Base-by-base conservation (phyloP, 2,329 filamentous ascomycete genomes). In the Fusarium solani-melongenae region DNA sequence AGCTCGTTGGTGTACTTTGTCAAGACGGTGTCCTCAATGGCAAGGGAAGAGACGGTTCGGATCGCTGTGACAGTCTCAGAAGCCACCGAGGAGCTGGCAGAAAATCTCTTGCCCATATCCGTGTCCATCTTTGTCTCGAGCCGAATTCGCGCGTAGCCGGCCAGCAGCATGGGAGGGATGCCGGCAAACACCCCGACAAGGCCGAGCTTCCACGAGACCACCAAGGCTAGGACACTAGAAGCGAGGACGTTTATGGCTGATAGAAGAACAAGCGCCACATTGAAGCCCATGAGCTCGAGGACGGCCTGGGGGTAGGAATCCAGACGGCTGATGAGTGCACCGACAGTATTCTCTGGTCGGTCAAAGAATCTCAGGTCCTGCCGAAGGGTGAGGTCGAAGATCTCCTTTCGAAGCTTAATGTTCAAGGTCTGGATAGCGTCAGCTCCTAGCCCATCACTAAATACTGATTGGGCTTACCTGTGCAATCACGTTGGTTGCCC, bases 201-300 rank as follows among this genome's bases (percentile, higher is more conserved):
- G 0, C 84, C 85, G 5, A 88, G 76, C 58, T 85, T 87, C 86
- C 85, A 88, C 82, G 60, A 81, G 79, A 0, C 55, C 22, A 76
- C 82, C 7, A 89, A 77, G 0, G 82, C 82, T 0, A 89, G 74
- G 7, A 86, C 77, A 44, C 78, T 79, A 41, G 80, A 83, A 2
- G 81, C 77, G 7, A 80, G 66, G 8, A 85, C 72, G 20, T 82
- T 83, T 34, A 84, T 67, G 0, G 80, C 61, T 0, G 79, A 73
- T 15, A 83, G 77, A 9, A 83, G 15, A 14, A 84, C 80, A 4
- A 84, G 75, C 2, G 74, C 80, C 11, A 84, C 72, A 60, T 83
- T 84, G 68, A 81, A 80, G 2, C 82, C 82, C 81, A 84, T 84
- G 3, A 84, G 79, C 69, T 84, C 82, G 6, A 83, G 74, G 29